Conservation (phyloP, 257 asterid species). For the Verbena officinalis region DNA sequence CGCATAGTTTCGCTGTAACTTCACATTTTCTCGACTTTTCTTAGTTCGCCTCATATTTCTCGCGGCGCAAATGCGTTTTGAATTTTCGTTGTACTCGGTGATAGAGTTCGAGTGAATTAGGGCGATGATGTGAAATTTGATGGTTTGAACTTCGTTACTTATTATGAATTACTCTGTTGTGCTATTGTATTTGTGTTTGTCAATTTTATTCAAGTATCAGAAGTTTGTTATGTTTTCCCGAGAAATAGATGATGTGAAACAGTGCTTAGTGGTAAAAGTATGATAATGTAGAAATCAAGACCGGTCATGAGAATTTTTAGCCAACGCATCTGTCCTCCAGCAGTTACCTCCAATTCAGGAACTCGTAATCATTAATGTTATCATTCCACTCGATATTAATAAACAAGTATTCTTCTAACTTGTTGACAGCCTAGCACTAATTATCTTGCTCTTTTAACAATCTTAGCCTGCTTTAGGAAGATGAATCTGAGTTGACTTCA, state of each 20-base stretch:
- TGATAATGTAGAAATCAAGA: neutral
- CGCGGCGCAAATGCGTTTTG: too few species aligned
- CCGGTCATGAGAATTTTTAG: neutral
- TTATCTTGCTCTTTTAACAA: slow-evolving; percentile 10
- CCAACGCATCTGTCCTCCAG: slow-evolving; percentile 2
- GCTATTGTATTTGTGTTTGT: neutral
- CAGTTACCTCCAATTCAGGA: neutral
- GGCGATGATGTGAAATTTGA: slow-evolving; percentile 1
- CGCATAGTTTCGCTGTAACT: neutral
- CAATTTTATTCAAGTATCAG: neutral
- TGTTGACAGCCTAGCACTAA: neutral
- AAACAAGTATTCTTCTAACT: slow-evolving; percentile 9
- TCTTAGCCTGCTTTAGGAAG: slow-evolving; percentile 1
- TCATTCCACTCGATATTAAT: neutral
- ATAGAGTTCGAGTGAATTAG: slow-evolving; percentile 9
- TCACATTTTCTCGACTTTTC: neutral
- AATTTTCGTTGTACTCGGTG: neutral
- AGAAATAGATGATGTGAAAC: neutral
- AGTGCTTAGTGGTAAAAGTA: neutral
- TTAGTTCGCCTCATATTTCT: neutral
- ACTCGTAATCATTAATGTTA: neutral
- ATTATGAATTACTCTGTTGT: neutral
- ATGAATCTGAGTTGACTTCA: slow-evolving; percentile 1
- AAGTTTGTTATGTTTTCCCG: neutral
- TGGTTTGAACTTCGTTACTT: neutral